Base-by-base conservation (phyloP, 2,329 filamentous ascomycete species). In the Fusarium goolgardi region DNA sequence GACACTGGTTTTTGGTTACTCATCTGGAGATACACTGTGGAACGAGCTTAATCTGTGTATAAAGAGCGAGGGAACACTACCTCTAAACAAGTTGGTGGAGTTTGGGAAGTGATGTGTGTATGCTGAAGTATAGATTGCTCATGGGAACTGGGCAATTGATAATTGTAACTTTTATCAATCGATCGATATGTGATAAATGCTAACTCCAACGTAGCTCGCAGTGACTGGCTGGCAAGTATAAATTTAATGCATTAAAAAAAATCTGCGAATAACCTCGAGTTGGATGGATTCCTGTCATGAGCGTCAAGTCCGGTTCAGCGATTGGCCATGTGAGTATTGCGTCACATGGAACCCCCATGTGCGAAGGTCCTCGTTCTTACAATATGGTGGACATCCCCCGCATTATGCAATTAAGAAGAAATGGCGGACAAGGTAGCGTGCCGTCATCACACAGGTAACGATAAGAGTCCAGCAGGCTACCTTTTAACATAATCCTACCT, bases 401-500 rank as follows among this genome's bases (percentile, higher is more conserved):
- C 71, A 50, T 73, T 75, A 76, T 66, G 44, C 47, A 47, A 60
- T 60, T 54, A 65, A 46, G 37, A 40, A 43, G 25, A 40, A 50
- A 59, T 44, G 32, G 45, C 35, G 40, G 61, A 46, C 46, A 64
- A 59, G 39, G 45, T 29, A 55, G 61, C 49, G 73, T 76, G 73
- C 76, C 75, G 76, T 78, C 76, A 78, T 78, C 74, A 69, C 69
- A 71, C 57, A 73, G 72, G 72, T 71, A 74, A 59, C 72, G 72
- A 74, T 74, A 74, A 74, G 72, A 72, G 67, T 69, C 52, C 73
- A 60, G 52, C 43, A 75, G 71, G 72, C 71, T 73, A 27, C 67
- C 55, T 29, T 43, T 53, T 29, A 59, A 62, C 59, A 62, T 50
- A 51, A 58, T 53, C 53, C 59, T 63, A 68, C 61, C 47, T 69